phyloP scores from a whole-genome alignment of 73 alveolate species.

The Paramecium sexaurelia region DNA sequence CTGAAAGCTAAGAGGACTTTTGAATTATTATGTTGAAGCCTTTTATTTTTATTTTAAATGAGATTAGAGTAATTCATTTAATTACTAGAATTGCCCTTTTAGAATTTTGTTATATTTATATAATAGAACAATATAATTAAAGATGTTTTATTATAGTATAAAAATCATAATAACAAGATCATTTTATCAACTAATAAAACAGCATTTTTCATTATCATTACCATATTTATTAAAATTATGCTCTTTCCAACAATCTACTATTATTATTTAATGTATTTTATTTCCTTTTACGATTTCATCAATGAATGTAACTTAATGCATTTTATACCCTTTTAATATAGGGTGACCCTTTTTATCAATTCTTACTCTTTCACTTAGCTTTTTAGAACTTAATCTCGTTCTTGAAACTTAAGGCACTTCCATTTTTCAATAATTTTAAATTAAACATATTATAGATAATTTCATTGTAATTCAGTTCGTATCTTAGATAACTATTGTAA shows the following conservation, averaged over 20 bases:
- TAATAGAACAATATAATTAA: not conserved
- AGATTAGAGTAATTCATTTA: not conserved
- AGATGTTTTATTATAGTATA: not conserved
- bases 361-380: not conserved
- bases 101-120: not conserved
- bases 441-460: not conserved
- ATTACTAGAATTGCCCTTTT: not conserved
- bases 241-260: conserved; percentile 39
- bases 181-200: not conserved
- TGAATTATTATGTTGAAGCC: not conserved
- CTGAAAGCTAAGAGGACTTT: too few species aligned
- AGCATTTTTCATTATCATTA: not conserved
- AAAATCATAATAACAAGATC: not conserved
- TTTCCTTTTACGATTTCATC: not conserved
- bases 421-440: conserved; percentile 17
- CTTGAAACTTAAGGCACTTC: conserved; percentile 12
- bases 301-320: conserved; percentile 36
- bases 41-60: not conserved
- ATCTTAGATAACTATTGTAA: not conserved
- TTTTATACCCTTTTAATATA: conserved; percentile 37
- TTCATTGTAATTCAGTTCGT: not conserved
- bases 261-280: not conserved
- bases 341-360: conserved; percentile 44
- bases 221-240: not conserved
- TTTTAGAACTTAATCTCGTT: conserved; percentile 18